Base-by-base conservation (phyloP, 768 basidiomycete species). In the Kwoniella europaea region DNA sequence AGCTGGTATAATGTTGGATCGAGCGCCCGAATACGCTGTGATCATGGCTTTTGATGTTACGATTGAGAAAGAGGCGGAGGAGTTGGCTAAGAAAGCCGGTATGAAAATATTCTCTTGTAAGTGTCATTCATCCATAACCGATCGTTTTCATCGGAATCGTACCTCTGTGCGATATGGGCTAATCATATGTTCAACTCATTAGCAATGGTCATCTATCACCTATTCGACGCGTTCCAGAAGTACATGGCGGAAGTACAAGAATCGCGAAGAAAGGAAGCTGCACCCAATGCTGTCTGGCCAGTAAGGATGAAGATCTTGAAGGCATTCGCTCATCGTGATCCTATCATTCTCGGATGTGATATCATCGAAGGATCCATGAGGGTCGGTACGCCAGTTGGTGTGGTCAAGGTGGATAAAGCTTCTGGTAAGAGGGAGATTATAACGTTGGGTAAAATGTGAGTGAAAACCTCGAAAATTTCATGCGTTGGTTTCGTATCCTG, bases 141-240 rank as follows among this genome's bases (percentile, higher is more conserved):
- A 41, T 20, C 63, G 12, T 43, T 64, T 29, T 53, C 27, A 43
- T 55, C 41, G 22, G 29, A 18, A 18, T 24, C 15, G 16, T 20
- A 35, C 0, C 6, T 9, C 35, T 35, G 35, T 35, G 6, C 35
- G 35, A 6, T 35, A 35, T 35, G 35, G 6, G 35, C 35, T 35
- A 35, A 27, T 64, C 22, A 53, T 35, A 12, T 12, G 35, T 29
- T 43, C 10, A 22, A 35, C 35, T 6, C 46, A 72, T 29, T 82
- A 98, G 96, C 96, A 72, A 94, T 97, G 84, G 98, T 98, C 82
- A 98, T 99, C 76, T 99, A 99, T 84, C 96, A 98, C 82, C 85
- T 99, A 56, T 98, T 98, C 82, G 95, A 98, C 80, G 89, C 93
- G 16, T 98, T 98, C 86, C 97, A 90, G 54, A 92, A 90, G 1